Conservation (phyloP, 345 rosid genomes). For the Combretum micranthum region DNA sequence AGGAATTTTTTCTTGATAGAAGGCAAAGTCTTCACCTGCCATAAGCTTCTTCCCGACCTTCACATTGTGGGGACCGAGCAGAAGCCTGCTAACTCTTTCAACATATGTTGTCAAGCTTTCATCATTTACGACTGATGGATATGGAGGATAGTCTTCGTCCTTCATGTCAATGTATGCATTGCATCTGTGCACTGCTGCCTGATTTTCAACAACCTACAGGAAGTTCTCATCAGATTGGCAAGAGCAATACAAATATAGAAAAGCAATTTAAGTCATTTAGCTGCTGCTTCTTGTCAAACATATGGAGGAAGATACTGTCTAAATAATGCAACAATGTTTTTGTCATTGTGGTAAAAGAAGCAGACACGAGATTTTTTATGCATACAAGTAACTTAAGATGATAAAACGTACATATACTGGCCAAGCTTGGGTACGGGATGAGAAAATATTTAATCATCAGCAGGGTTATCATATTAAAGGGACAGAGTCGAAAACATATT, state of each 20-base stretch:
- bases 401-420: too few relatives aligned
- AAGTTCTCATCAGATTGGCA: constrained; percentile 3
- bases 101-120: constrained; percentile 42
- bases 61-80: constrained; percentile 59
- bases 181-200: constrained; percentile 66
- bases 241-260: background rate
- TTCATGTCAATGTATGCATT: constrained; percentile 38
- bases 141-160: constrained; percentile 34
- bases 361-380: too few relatives aligned
- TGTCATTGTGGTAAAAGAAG: too few relatives aligned
- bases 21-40: constrained; percentile 88
- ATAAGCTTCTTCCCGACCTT: constrained; percentile 33
- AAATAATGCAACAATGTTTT: too few relatives aligned
- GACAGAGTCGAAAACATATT: too few relatives aligned
- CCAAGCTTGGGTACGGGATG: too few relatives aligned
- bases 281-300: too few relatives aligned
- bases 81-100: constrained; percentile 35
- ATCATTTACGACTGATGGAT: constrained; percentile 68
- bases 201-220: constrained; percentile 54
- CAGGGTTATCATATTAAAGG: too few relatives aligned
- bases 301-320: too few relatives aligned
- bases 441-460: too few relatives aligned
- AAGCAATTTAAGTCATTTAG: too few relatives aligned
- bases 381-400: too few relatives aligned
- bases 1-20: constrained; percentile 67